These are phyloP conservation scores for Xylariaceae sp. DNA, from an alignment of 2,329 filamentous ascomycete genomes.

Conservation along the genomic window DNA sequence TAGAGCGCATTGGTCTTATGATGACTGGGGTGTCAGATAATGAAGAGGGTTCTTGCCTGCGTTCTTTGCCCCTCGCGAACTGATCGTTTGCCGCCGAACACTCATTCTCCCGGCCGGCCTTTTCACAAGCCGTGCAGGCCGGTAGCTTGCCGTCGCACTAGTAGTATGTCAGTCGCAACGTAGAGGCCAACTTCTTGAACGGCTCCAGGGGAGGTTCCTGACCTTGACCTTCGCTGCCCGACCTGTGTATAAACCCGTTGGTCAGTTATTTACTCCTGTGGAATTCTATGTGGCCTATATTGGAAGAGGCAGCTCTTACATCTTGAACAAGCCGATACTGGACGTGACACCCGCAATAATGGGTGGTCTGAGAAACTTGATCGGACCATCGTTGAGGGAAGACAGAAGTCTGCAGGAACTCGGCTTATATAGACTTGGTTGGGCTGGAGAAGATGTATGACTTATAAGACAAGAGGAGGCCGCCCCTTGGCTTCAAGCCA, in stretches of 20 bases:
- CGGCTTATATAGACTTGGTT: slow-evolving; percentile 1
- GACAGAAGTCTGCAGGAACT: slow-evolving; percentile 2
- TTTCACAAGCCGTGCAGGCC: slow-evolving; percentile 91
- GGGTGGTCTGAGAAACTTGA: slow-evolving; percentile 46
- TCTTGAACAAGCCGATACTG: slow-evolving; percentile 73
- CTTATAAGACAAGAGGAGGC: too few relatives aligned
- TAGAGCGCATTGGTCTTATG: slow-evolving; percentile 1
- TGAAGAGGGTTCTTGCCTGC: slow-evolving; percentile 54
- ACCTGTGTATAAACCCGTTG: slow-evolving; percentile 39
- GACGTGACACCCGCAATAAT: slow-evolving; percentile 66
- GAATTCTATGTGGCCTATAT: not conserved
- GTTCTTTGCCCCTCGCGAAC: slow-evolving; percentile 90
- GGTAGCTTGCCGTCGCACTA: slow-evolving; percentile 95
- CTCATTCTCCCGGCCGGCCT: slow-evolving; percentile 76
- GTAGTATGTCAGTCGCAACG: too few relatives aligned
- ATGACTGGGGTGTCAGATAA: not conserved
- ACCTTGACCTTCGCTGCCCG: slow-evolving; percentile 91
- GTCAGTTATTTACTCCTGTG: slow-evolving; percentile 6
- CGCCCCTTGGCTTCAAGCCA: too few relatives aligned
- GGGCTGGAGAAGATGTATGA: not conserved
- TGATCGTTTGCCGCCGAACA: slow-evolving; percentile 95
- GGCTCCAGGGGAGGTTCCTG: too few relatives aligned
- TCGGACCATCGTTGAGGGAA: slow-evolving; percentile 31
- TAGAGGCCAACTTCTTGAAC: too few relatives aligned
- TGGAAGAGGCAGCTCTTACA: slow-evolving; percentile 41